Evolutionary conservation across 139 green algal species (phyloP).

Genomic region (Ostreobium quekettii): DNA sequence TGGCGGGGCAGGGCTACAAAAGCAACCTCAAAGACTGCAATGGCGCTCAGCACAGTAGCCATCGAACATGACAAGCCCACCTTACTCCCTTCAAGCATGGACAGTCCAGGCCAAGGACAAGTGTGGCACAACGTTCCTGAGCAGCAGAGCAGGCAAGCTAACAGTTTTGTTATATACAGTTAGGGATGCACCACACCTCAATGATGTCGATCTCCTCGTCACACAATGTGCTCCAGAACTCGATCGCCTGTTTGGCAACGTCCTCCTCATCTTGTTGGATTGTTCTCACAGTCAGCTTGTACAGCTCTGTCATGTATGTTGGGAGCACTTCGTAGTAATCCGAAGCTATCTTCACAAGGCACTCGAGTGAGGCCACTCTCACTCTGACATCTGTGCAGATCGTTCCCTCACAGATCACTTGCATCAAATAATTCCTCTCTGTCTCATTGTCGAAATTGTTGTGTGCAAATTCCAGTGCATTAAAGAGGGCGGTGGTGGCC

Average conservation of each 20-base stretch:
- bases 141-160: too few species aligned
- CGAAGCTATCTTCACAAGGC: slow-evolving; percentile 78
- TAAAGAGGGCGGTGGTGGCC: slow-evolving; percentile 80
- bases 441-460: slow-evolving; percentile 90
- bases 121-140: too few species aligned
- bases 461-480: slow-evolving; percentile 90
- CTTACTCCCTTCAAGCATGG: too few species aligned
- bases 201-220: slow-evolving; percentile 66
- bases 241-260: slow-evolving; percentile 84
- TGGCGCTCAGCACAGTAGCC: too few species aligned
- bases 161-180: too few species aligned
- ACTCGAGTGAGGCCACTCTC: slow-evolving; percentile 81
- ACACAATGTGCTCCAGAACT: slow-evolving; percentile 88
- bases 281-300: slow-evolving; percentile 78
- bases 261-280: slow-evolving; percentile 80
- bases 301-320: slow-evolving; percentile 93
- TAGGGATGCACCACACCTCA: background rate
- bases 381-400: slow-evolving; percentile 53
- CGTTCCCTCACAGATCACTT: slow-evolving; percentile 79
- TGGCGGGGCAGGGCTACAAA: too few species aligned
- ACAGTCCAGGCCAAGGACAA: too few species aligned
- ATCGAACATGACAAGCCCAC: too few species aligned
- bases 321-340: slow-evolving; percentile 89
- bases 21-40: too few species aligned
- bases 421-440: slow-evolving; percentile 97